Base-by-base conservation (phyloP, 108 stramenopile genomes). In the Mayamaea pseudoterrestris region DNA sequence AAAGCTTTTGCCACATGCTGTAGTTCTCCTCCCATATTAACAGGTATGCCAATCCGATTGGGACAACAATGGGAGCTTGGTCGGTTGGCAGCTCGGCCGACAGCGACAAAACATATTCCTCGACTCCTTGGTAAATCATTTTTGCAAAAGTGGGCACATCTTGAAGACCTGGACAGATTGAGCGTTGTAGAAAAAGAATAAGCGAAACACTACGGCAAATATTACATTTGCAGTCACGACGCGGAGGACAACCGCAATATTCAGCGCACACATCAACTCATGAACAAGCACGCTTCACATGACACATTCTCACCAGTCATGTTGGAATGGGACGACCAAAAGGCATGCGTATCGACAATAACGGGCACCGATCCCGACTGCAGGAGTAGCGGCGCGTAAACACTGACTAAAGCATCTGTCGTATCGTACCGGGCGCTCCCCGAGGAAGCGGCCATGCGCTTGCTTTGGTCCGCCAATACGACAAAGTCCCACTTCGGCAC, bases 1-100 rank as follows among this genome's bases (percentile, higher is more conserved):
- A 73, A 20, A 78, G 43, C 27, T 55, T 63, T 13, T 27, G 9
- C 55, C 58, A 78, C 8, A 78, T n/a, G 32, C 57, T 58, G 1
- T 40, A 12, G 30, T 63, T 41, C 45, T 77, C 71, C 43, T 78
- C 76, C 44, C 55, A 71, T 21, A 78, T 56, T 18, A 62, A 44
- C 45, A 73, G 44, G 42, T 50, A 78, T 2, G 76, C 76, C 30
- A 73, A 37, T 17, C 72, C 71, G 21, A 73, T 67, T 12, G 72
- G 76, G 14, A 72, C 71, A 22, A 75, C 51, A 0, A 53, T 41
- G n/a, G 74, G 60, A 25, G 49, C 5, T 32, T 58, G 61, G 17
- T 37, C 30, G 4, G 30, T 6, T 7, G 68, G 68, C 27, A 78
- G 43, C 27, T 41, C 47, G 16, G 47, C 25, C 47, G 47, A 32